Evolutionary conservation across 2,329 filamentous ascomycete genomes (phyloP), one percentile per base, ranked within the genome.

Genomic region (Coniella lustricola): DNA sequence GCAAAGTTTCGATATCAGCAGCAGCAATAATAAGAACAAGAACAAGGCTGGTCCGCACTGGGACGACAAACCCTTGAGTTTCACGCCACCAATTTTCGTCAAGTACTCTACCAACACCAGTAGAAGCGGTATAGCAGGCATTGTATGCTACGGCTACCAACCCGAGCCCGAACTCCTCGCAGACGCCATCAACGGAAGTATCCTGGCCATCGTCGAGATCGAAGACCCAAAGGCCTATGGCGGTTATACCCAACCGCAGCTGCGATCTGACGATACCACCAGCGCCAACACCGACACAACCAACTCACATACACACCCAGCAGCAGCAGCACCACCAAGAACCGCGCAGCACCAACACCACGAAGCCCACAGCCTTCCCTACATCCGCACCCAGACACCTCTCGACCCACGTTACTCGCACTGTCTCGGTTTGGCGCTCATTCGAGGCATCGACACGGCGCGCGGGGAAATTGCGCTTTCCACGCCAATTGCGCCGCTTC

Each of bases 101-200:
- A 67, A 64, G 3, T 90, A 87, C 57, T 64, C 64, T 1, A 75
- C 76, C 56, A 64, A 64, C 0, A 75, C 75, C 2, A 46, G 64
- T 1, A 60, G 61, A 22, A 59, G 69, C 13, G 77, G 82, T 9
- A 73, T 90, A 33, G 60, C 77, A n/a, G 85, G 81, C 0, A 70
- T 91, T 20, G 61, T 86, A 22, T 81, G 79, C 32, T 85, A 89
- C 56, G 80, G 83, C 50, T 81, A 83, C 56, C 78, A 82, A 51
- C 72, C 80, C 2, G 69, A 77, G 0, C 65, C 77, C 0, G 71
- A 75, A 4, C 68, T 85, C 7, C 63, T 90, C 1, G 68, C 73
- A 0, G 81, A 85, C 35, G 73, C 82, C 0, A 77, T 91, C 37
- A 82, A 87, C 55, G 87, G 87, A 14, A 77, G 78, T n/a, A 61